Conservation (phyloP, 768 basidiomycete species). For the Naganishia randhawae region DNA sequence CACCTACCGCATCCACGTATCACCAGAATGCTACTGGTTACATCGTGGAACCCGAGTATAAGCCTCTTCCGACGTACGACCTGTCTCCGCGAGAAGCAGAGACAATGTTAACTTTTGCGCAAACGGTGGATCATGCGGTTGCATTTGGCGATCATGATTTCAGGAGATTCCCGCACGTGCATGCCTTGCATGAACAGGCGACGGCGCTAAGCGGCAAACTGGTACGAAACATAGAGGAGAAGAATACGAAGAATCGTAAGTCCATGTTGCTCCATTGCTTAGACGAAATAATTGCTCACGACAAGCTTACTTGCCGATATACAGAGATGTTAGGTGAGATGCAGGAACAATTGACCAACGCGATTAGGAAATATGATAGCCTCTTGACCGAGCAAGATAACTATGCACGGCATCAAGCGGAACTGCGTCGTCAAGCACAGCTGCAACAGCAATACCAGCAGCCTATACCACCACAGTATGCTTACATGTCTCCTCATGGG, state of each 20-base stretch:
- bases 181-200: constrained; percentile 78
- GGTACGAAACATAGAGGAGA: constrained; percentile 75
- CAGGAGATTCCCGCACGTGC: constrained; percentile 75
- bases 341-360: constrained; percentile 89
- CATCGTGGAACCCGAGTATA: constrained; percentile 41
- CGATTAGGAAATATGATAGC: constrained; percentile 85
- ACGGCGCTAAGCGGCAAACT: constrained; percentile 74
- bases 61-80: constrained; percentile 69
- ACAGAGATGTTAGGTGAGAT: constrained; percentile 84
- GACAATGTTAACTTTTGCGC: constrained; percentile 81
- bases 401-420: constrained; percentile 39
- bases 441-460: constrained; percentile 40
- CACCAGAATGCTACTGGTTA: not conserved
- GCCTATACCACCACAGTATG: constrained; percentile 17
- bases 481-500: constrained; percentile 6
- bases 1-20: constrained; percentile 28
- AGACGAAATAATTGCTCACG: not conserved
- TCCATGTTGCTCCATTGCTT: not conserved
- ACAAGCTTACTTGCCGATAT: not conserved
- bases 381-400: constrained; percentile 74
- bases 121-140: constrained; percentile 79
- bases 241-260: constrained; percentile 76
- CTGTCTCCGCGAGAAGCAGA: constrained; percentile 76
- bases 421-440: constrained; percentile 26
- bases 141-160: constrained; percentile 73